Conservation (phyloP, 2,329 filamentous ascomycete genomes). For the Penicillium rolfsii region DNA sequence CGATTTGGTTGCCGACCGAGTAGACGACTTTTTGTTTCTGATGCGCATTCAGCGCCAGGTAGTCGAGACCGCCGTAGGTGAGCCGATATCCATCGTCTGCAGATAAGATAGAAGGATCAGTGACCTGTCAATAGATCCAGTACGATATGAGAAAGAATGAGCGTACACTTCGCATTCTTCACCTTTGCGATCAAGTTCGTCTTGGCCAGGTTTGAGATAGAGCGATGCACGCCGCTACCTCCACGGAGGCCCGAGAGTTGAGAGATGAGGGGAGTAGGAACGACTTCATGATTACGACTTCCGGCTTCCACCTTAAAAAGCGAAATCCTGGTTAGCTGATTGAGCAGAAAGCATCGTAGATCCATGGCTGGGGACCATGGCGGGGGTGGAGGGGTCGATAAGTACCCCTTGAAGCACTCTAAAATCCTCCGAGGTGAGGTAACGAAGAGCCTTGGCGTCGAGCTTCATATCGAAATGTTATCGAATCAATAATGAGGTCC, state of each 20-base stretch:
- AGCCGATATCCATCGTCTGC: slow-evolving; percentile 89
- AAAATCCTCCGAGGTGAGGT: slow-evolving; percentile 93
- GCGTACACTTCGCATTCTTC: slow-evolving; percentile 82
- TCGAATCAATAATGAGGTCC: not conserved
- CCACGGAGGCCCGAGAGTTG: slow-evolving; percentile 80
- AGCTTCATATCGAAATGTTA: slow-evolving; percentile 73
- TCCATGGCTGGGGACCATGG: slow-evolving; percentile 22
- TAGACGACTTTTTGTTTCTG: slow-evolving; percentile 79
- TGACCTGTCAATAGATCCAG: not conserved
- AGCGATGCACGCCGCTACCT: slow-evolving; percentile 76
- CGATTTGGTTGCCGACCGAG: slow-evolving; percentile 91
- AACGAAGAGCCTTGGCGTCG: slow-evolving; percentile 89
- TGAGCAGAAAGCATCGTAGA: not conserved
- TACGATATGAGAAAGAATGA: not conserved
- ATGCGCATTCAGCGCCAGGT: slow-evolving; percentile 91
- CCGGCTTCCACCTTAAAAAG: slow-evolving; percentile 78
- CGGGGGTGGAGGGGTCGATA: slow-evolving; percentile 40
- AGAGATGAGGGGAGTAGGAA: slow-evolving; percentile 85
- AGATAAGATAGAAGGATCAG: slow-evolving; percentile 10
- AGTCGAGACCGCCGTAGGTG: slow-evolving; percentile 95
- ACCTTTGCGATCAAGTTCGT: slow-evolving; percentile 86
- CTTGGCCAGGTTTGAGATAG: slow-evolving; percentile 90
- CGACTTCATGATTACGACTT: slow-evolving; percentile 95
- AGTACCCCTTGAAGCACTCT: slow-evolving; percentile 84
- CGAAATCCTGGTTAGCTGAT: slow-evolving; percentile 10